These are phyloP conservation scores for Macaranga tanarius DNA, from an alignment of 441 rosid genomes.

Conservation along the genomic window DNA sequence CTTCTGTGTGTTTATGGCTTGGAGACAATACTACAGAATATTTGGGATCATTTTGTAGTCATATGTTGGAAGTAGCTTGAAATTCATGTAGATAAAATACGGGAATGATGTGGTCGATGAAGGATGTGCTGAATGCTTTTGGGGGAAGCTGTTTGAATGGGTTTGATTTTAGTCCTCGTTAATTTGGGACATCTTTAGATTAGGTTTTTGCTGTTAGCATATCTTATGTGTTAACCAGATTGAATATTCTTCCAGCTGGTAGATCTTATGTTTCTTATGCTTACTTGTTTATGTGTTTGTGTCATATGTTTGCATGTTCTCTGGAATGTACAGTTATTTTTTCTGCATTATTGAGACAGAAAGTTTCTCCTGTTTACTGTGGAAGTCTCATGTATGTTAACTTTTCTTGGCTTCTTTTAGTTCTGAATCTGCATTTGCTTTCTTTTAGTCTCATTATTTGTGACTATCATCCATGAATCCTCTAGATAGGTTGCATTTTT, in stretches of 20 bases:
- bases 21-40: background rate
- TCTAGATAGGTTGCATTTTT: background rate
- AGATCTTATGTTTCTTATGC: background rate
- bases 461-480: background rate
- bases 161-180: background rate
- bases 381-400: background rate
- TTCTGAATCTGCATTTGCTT: background rate
- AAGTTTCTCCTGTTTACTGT: background rate
- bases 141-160: background rate
- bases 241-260: background rate
- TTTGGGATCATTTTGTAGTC: background rate
- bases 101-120: conserved; percentile 1
- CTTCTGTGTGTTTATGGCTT: background rate
- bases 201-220: conserved; percentile 9
- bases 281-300: background rate
- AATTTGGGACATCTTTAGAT: background rate
- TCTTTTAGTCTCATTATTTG: background rate
- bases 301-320: background rate
- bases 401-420: background rate
- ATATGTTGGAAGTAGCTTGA: background rate
- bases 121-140: conserved; percentile 1
- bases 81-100: background rate
- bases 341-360: background rate
- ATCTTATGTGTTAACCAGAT: background rate
- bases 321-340: background rate